Base-by-base conservation (phyloP, 2,329 filamentous ascomycete genomes). In the Xylaria arbuscula region DNA sequence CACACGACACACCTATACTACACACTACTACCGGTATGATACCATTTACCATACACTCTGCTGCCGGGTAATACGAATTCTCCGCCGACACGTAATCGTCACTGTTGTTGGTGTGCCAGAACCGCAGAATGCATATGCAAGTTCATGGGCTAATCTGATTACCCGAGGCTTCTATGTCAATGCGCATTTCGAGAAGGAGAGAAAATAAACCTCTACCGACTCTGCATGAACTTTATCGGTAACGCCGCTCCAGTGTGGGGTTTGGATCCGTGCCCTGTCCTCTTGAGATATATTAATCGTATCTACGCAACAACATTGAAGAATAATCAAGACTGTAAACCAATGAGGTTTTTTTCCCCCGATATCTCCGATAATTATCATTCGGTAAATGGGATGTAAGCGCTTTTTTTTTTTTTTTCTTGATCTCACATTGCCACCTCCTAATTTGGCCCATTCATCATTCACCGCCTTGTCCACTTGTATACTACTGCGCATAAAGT, bases 81-180 rank as follows among this genome's bases (percentile, higher is more conserved):
- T 64, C 50, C 57, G 57, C 38, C 36, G 64, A 48, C 53, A 54
- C 38, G 57, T 68, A 54, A 62, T 50, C 58, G 55, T 66, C 67
- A 69, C 67, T 63, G 53, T 65, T 60, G 67, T 65, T 60, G 67
- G 67, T 69, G 63, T 69, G 67, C 67, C 63, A 55, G 50, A 66
- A 34, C 48, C 48, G 63, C 62, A 69, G 67, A 57, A 38, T 47
- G 58, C 64, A 66, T 61, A 66, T 66, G 64, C 64, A 62, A 51
- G 40, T 36, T 45, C 51, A 28, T 22, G 55, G 47, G 63, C 51
- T 28, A 28, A 57, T 62, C 42, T 62, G 51, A 50, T 45, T 53
- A 62, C 22, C 64, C 64, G 64, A 66, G 64, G 53, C 58, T 45
- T 36, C 11, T 40, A 10, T 34, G 42, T 22, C 17, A 32, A 32